Evolutionary conservation across 805 yeast genomes (phyloP).

Genomic region (Metschnikowia vanudenii): DNA sequence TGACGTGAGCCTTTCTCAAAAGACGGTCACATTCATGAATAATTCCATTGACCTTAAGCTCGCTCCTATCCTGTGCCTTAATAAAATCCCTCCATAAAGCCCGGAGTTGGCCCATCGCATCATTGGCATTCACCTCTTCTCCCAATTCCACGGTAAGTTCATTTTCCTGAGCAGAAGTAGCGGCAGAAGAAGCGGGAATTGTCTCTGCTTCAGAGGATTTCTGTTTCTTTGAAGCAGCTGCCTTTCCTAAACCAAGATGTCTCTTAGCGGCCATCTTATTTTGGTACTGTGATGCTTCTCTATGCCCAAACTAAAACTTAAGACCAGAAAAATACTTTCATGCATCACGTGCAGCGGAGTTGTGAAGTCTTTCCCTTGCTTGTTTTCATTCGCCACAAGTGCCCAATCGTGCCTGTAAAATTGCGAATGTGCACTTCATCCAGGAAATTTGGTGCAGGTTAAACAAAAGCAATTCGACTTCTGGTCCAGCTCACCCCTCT

Average conservation of each 20-base stretch:
- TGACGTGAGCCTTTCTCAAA: slow-evolving; percentile 43
- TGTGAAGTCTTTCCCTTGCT: background rate
- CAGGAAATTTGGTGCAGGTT: too few relatives aligned
- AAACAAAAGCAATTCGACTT: background rate
- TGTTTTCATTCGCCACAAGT: slow-evolving; percentile 6
- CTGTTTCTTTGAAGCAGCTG: slow-evolving; percentile 29
- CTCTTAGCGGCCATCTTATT: slow-evolving; percentile 26
- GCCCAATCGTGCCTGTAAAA: background rate
- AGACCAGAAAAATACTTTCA: slow-evolving; percentile 1
- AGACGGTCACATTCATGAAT: slow-evolving; percentile 90
- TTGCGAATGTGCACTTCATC: too few relatives aligned
- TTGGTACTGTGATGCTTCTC: slow-evolving; percentile 1
- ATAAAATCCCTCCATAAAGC: slow-evolving; percentile 71
- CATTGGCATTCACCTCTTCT: slow-evolving; percentile 69
- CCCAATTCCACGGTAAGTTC: slow-evolving; percentile 59
- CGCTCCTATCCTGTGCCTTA: slow-evolving; percentile 56
- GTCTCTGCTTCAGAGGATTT: slow-evolving; percentile 9
- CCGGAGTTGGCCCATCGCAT: slow-evolving; percentile 71
- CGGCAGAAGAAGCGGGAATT: background rate
- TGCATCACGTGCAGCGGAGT: slow-evolving; percentile 6
- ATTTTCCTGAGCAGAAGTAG: slow-evolving; percentile 19
- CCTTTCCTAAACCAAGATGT: slow-evolving; percentile 41
- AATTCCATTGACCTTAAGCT: slow-evolving; percentile 71
- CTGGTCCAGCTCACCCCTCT: slow-evolving; percentile 2
- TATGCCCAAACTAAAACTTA: background rate